Conservation (phyloP, 305 asterid genomes). For the Fraxinus angustifolia region DNA sequence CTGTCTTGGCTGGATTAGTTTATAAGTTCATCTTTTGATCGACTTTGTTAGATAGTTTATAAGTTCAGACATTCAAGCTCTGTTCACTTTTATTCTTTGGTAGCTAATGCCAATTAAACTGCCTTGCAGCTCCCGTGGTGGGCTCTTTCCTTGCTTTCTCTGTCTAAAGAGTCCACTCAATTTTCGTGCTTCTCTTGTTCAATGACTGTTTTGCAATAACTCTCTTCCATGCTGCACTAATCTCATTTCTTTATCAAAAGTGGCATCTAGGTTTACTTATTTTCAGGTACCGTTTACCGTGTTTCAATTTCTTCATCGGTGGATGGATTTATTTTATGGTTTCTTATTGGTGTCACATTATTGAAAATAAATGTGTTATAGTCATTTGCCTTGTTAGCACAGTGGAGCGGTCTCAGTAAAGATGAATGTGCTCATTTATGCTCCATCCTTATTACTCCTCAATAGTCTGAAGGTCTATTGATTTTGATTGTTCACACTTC, state of each 20-base stretch:
- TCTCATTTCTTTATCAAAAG: slow-evolving; percentile 69
- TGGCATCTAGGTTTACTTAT: slow-evolving; percentile 91
- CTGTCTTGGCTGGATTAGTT: too few species aligned
- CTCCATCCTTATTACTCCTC: slow-evolving; percentile 78
- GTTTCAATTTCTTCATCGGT: background rate
- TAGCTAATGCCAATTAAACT: slow-evolving; percentile 11
- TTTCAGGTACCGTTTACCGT: slow-evolving; percentile 61
- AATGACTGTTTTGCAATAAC: slow-evolving; percentile 96
- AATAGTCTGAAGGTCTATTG: slow-evolving; percentile 51
- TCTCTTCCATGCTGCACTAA: slow-evolving; percentile 67
- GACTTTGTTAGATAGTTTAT: background rate
- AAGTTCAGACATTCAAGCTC: background rate
- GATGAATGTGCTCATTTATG: slow-evolving; percentile 90
- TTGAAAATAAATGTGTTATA: slow-evolving; percentile 38
- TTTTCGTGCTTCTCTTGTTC: slow-evolving; percentile 89
- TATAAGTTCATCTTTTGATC: background rate
- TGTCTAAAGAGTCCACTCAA: slow-evolving; percentile 90
- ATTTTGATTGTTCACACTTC: slow-evolving; percentile 10
- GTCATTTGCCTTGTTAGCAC: slow-evolving; percentile 54
- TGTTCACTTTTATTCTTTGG: background rate
- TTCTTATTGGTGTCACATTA: slow-evolving; percentile 24
- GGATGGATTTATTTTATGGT: slow-evolving; percentile 10
- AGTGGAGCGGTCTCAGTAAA: slow-evolving; percentile 93
- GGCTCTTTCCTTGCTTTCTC: slow-evolving; percentile 75
- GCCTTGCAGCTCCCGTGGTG: slow-evolving; percentile 92